These are phyloP conservation scores for Camelina neglecta DNA, from an alignment of 345 rosid species.

Conservation along the genomic window DNA sequence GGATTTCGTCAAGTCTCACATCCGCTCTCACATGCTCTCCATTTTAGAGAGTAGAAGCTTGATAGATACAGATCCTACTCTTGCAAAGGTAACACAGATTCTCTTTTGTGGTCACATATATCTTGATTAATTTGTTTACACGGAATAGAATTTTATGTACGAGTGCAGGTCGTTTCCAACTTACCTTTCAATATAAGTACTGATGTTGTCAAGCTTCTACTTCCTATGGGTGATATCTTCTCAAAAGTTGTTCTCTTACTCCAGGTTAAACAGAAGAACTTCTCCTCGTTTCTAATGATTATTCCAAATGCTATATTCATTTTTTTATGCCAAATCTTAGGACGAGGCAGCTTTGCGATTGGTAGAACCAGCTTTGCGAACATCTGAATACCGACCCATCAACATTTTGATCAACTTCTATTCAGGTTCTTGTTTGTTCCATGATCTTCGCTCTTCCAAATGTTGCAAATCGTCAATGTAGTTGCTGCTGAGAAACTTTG, in stretches of 20 bases:
- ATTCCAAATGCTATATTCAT: constrained; percentile 1
- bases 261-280: constrained; percentile 55
- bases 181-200: constrained; percentile 90
- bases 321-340: constrained; percentile 44
- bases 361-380: constrained; percentile 61
- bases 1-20: constrained; percentile 76
- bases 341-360: constrained; percentile 83
- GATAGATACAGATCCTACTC: constrained; percentile 31
- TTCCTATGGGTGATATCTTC: constrained; percentile 93
- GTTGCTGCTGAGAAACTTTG: not conserved
- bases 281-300: not conserved
- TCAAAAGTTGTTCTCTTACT: constrained; percentile 90
- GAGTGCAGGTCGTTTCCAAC: constrained; percentile 78
- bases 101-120: constrained; percentile 1
- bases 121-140: not conserved
- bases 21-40: constrained; percentile 67
- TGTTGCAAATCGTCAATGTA: constrained; percentile 13
- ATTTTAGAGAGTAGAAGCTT: constrained; percentile 49
- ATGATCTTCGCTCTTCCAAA: not conserved
- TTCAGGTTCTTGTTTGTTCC: constrained; percentile 60
- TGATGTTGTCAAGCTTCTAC: constrained; percentile 79
- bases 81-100: constrained; percentile 62
- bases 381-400: constrained; percentile 79
- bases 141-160: not conserved
- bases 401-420: constrained; percentile 78